A percentile compares a stretch with the other conserved stretches of the same genome.
Conservation (phyloP, 2,329 filamentous ascomycete genomes). For the Fusarium newnesense region DNA sequence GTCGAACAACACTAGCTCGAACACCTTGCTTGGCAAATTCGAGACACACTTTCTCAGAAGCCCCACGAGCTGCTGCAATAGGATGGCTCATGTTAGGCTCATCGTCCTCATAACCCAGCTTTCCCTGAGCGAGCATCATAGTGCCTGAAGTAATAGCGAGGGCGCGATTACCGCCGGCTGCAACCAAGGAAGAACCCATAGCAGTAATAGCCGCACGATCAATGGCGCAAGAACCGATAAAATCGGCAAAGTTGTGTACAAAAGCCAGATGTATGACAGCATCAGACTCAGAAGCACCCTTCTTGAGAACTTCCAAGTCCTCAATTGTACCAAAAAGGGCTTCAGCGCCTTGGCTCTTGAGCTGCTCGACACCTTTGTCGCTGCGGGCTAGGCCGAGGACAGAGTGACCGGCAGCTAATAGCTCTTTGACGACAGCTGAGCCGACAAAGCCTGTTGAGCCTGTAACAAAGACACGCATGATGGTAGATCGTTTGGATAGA, state of each 20-base stretch:
- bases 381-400: neutral
- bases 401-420: neutral
- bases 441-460: neutral
- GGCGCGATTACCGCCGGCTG: neutral
- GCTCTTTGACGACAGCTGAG: neutral
- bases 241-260: neutral
- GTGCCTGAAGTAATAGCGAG: neutral
- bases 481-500: fast-evolving
- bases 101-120: neutral
- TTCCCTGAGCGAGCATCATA: neutral
- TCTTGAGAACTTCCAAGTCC: neutral
- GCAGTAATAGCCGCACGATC: neutral
- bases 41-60: neutral
- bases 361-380: neutral
- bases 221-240: neutral
- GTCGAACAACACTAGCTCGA: neutral
- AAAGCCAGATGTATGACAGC: neutral
- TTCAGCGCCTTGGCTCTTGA: neutral
- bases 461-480: neutral
- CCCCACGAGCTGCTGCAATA: neutral
- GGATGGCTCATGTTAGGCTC: neutral
- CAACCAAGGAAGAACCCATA: neutral
- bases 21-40: neutral
- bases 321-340: neutral
- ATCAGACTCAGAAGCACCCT: neutral